These are phyloP conservation scores for Candida pseudofarinosa DNA, from an alignment of 805 yeast species.

Conservation along the genomic window DNA sequence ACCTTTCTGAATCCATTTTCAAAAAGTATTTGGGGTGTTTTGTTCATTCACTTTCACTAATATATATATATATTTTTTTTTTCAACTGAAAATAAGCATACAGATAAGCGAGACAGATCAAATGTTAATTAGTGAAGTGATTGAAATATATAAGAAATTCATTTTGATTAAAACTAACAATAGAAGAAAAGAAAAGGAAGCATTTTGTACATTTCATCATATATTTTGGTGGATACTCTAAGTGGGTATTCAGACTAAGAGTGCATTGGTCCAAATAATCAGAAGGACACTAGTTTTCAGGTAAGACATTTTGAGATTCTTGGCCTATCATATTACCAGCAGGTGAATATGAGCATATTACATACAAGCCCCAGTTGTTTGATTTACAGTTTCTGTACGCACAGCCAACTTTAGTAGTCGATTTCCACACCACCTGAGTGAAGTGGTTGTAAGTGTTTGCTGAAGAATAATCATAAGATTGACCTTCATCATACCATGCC, in stretches of 20 bases:
- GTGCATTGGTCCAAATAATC: too few relatives aligned
- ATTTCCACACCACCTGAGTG: conserved; percentile 75
- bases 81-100: too few relatives aligned
- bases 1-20: conserved; percentile 34
- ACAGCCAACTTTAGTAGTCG: conserved; percentile 63
- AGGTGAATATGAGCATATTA: conserved; percentile 32
- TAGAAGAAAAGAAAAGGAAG: too few relatives aligned
- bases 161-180: too few relatives aligned
- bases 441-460: conserved; percentile 40
- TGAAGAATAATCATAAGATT: conserved; percentile 19
- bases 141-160: too few relatives aligned
- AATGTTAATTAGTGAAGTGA: too few relatives aligned
- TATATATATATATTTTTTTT: too few relatives aligned
- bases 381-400: conserved; percentile 57
- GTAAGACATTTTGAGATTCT: conserved; percentile 5
- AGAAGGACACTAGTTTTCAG: not conserved
- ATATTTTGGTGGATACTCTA: too few relatives aligned
- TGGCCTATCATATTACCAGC: conserved; percentile 33
- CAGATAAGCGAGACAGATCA: too few relatives aligned
- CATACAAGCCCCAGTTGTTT: conserved; percentile 28
- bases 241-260: too few relatives aligned
- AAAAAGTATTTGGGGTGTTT: conserved; percentile 4
- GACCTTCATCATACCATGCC: conserved; percentile 37
- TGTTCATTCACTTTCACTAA: not conserved
- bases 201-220: too few relatives aligned